Evolutionary conservation across 306 rosid genomes (phyloP).

Genomic region (Carpinus viminea): DNA sequence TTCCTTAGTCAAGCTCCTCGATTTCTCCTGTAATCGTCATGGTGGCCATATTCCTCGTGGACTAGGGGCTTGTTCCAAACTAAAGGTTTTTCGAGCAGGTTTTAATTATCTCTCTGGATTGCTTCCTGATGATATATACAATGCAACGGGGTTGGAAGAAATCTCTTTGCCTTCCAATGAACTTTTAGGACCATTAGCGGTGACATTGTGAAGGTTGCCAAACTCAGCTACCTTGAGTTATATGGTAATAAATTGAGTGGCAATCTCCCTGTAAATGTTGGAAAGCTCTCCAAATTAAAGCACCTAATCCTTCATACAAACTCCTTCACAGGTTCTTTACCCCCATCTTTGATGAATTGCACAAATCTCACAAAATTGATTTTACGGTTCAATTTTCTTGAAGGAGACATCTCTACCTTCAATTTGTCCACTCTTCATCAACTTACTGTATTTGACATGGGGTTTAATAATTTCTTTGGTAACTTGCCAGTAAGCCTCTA

Average conservation of each 20-base stretch:
- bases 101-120: too few species aligned
- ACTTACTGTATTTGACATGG: too few species aligned
- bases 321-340: background rate
- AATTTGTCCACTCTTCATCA: too few species aligned
- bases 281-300: slow-evolving; percentile 14
- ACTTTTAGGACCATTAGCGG: background rate
- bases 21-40: too few species aligned
- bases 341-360: slow-evolving; percentile 14
- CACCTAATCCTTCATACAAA: background rate
- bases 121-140: background rate
- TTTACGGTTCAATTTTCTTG: too few species aligned
- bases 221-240: slow-evolving; percentile 7
- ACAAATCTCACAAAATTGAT: background rate
- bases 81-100: too few species aligned
- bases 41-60: too few species aligned
- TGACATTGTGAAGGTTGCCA: background rate
- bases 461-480: background rate
- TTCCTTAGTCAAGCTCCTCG: too few species aligned
- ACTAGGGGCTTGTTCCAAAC: too few species aligned
- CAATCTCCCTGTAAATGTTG: background rate
- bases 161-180: background rate
- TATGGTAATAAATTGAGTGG: background rate
- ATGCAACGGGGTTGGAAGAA: background rate
- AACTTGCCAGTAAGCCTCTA: background rate
- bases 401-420: too few species aligned